Conservation (phyloP, 208 protist species). For the Acanthamoeba divionensis region DNA sequence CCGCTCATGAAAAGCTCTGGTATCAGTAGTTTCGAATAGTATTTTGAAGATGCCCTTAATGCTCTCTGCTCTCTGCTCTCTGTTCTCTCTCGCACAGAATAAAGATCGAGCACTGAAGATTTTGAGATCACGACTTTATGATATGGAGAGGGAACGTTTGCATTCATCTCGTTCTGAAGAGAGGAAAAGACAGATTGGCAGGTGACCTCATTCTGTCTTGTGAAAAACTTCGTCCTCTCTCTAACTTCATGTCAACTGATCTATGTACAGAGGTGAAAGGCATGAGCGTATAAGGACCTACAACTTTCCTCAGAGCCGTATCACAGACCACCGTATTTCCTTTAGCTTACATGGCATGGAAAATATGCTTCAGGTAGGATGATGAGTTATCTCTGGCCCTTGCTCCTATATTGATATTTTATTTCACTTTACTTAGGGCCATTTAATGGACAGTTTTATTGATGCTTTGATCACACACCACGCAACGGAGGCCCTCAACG, state of each 20-base stretch:
- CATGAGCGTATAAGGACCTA: constrained; percentile 83
- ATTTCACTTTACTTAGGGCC: no score
- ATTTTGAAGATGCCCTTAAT: neutral
- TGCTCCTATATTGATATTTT: no score
- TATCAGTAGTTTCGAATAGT: neutral
- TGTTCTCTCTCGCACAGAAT: constrained; percentile 67
- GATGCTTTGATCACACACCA: constrained; percentile 18
- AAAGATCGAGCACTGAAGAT: constrained; percentile 74
- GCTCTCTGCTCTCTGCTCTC: neutral
- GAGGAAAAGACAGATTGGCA: constrained; percentile 57
- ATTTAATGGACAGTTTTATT: constrained; percentile 16
- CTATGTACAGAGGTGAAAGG: constrained; percentile 67
- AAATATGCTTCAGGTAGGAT: constrained; percentile 61
- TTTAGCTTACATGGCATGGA: constrained; percentile 62
- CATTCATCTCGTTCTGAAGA: neutral
- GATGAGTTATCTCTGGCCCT: no score
- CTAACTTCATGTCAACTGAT: constrained; percentile 10
- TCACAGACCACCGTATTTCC: constrained; percentile 77
- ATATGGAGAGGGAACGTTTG: constrained; percentile 58
- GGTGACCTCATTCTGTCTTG: no score
- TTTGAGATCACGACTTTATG: constrained; percentile 72
- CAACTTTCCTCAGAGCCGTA: constrained; percentile 75
- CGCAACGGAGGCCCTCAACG: neutral
- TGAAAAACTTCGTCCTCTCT: neutral
- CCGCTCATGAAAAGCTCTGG: neutral